A percentile compares a stretch with the other conserved stretches of the same genome.
Conservation (phyloP, 768 basidiomycete species). For the Tylopilus intermedius region DNA sequence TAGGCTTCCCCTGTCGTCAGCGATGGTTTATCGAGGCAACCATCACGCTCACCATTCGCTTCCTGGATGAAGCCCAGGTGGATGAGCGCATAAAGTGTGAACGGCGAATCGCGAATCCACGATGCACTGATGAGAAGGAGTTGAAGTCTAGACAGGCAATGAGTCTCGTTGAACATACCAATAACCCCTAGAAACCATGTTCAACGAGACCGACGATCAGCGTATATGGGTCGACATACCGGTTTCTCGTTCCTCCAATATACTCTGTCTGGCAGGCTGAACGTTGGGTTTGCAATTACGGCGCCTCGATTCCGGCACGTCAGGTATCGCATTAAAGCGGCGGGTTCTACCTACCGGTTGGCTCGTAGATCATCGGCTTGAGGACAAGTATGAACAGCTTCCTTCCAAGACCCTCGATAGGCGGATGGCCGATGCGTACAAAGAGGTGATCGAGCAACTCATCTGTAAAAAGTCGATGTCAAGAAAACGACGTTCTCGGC, state of each 20-base stretch:
- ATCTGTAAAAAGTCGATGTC: slow-evolving; percentile 26
- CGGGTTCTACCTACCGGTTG: slow-evolving; percentile 51
- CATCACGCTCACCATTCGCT: too few species aligned
- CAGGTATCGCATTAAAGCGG: background rate
- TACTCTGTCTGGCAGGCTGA: slow-evolving; percentile 79
- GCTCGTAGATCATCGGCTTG: slow-evolving; percentile 90
- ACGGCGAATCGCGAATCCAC: too few species aligned
- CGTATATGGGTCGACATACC: slow-evolving; percentile 40
- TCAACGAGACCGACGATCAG: background rate
- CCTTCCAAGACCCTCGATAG: slow-evolving; percentile 93
- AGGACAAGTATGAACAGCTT: slow-evolving; percentile 89
- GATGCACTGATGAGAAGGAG: background rate
- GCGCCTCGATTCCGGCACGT: slow-evolving; percentile 50
- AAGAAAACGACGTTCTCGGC: background rate
- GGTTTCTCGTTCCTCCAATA: slow-evolving; percentile 86
- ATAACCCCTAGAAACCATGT: slow-evolving; percentile 49
- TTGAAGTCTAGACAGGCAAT: background rate
- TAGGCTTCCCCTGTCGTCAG: too few species aligned
- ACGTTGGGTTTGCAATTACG: slow-evolving; percentile 92
- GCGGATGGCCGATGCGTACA: slow-evolving; percentile 28
- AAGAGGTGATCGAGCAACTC: slow-evolving; percentile 55
- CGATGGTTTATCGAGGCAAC: too few species aligned
- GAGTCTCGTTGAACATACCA: slow-evolving; percentile 33
- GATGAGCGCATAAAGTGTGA: too few species aligned
- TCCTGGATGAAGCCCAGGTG: too few species aligned